Conservation (phyloP, 495 filamentous ascomycete species). For the Sabuloglossum arenarium region DNA sequence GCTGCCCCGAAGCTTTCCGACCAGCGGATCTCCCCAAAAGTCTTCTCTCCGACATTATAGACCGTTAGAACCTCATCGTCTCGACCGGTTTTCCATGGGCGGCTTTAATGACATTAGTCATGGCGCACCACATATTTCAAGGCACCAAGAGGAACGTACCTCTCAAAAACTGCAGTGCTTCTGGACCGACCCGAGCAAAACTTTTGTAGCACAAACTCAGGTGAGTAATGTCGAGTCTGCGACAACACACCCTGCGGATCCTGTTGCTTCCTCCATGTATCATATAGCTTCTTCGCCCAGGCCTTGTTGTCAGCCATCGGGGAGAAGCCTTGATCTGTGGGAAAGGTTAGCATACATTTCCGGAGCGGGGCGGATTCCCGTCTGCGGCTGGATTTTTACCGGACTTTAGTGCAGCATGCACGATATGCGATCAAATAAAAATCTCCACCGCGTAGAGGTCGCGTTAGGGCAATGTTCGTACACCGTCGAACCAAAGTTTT, state of each 20-base stretch:
- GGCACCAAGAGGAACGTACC: neutral
- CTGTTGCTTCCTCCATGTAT: neutral
- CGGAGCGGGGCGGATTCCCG: neutral
- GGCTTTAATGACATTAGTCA: neutral
- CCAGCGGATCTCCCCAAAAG: slow-evolving; percentile 14
- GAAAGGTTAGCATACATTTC: neutral
- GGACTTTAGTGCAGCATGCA: neutral
- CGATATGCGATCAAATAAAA: slow-evolving; percentile 2
- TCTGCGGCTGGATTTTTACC: neutral
- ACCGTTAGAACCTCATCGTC: slow-evolving; percentile 5
- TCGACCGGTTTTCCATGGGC: neutral
- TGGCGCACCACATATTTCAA: neutral
- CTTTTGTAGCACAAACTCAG: neutral
- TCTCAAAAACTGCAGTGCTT: neutral
- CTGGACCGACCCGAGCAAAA: neutral
- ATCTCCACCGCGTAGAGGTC: neutral
- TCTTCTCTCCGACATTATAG: slow-evolving; percentile 12
- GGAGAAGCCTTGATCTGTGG: neutral
- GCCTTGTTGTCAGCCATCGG: neutral
- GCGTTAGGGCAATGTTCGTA: neutral
- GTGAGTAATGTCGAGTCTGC: neutral
- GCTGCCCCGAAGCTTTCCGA: slow-evolving; percentile 15
- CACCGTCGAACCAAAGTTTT: neutral
- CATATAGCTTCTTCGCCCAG: neutral
- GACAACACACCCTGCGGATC: neutral